These are phyloP conservation scores for Metschnikowia orientalis DNA, from an alignment of 805 yeast species.

Conservation along the genomic window DNA sequence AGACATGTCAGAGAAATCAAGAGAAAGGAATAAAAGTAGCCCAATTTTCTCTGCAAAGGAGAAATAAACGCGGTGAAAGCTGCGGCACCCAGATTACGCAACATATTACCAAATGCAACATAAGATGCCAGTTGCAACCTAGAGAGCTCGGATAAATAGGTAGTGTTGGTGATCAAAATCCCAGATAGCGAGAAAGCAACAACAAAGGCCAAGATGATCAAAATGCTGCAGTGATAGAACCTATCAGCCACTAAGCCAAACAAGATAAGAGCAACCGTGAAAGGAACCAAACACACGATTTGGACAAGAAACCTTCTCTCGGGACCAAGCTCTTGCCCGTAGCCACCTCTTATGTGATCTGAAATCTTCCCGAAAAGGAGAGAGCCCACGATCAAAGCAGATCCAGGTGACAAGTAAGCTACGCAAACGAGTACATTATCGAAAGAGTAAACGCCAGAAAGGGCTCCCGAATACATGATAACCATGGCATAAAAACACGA, in stretches of 20 bases:
- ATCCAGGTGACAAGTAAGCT: slow-evolving; percentile 52
- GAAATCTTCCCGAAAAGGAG: slow-evolving; percentile 46
- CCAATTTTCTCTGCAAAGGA: slow-evolving; percentile 31
- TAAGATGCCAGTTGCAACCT: slow-evolving; percentile 48
- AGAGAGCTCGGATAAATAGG: slow-evolving; percentile 50
- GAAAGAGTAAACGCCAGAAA: slow-evolving; percentile 36
- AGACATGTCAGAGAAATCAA: slow-evolving; percentile 10
- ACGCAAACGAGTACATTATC: slow-evolving; percentile 36
- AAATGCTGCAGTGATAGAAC: slow-evolving; percentile 33
- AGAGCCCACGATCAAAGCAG: slow-evolving; percentile 46
- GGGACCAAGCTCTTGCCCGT: slow-evolving; percentile 34
- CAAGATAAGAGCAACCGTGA: slow-evolving; percentile 43
- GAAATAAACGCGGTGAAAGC: slow-evolving; percentile 45
- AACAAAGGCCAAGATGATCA: slow-evolving; percentile 43
- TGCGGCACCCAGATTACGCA: slow-evolving; percentile 53
- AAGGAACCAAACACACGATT: slow-evolving; percentile 38
- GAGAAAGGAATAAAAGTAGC: slow-evolving; percentile 21
- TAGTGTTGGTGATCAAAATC: slow-evolving; percentile 50
- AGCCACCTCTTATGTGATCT: slow-evolving; percentile 31
- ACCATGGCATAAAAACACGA: slow-evolving; percentile 52
- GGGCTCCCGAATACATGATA: slow-evolving; percentile 43
- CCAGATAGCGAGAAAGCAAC: slow-evolving; percentile 54
- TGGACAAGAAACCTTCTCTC: slow-evolving; percentile 46
- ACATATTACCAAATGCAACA: slow-evolving; percentile 50
- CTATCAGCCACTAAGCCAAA: slow-evolving; percentile 51